Evolutionary conservation across 202 grass and related monocot species (phyloP).

Genomic region (Musa balbisiana): DNA sequence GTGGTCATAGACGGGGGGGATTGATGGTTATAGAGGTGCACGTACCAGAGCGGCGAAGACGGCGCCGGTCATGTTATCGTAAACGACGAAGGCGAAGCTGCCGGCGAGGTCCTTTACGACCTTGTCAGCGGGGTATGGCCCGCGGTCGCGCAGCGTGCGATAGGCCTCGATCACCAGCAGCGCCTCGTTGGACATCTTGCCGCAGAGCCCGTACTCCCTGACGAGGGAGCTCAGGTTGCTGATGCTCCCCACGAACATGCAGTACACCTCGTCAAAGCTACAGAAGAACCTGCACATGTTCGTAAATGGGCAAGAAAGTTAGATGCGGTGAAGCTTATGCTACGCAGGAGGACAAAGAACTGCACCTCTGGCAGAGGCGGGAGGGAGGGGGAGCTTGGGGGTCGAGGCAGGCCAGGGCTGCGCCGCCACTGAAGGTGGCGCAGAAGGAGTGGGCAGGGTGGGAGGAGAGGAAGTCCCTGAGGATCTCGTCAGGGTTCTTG

Average conservation of each 20-base stretch:
- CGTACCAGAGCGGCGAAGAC: neutral
- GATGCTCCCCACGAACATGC: neutral
- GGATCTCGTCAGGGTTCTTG: neutral
- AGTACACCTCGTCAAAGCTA: constrained; percentile 4
- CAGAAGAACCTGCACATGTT: neutral
- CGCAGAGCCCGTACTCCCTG: neutral
- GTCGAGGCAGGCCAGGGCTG: neutral
- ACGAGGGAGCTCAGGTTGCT: constrained; percentile 2
- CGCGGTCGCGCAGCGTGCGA: neutral
- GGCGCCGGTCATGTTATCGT: neutral
- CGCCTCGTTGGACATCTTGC: neutral
- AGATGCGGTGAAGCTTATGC: no score
- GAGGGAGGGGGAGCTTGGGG: neutral
- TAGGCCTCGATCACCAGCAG: neutral
- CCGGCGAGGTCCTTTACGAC: neutral
- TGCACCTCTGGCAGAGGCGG: neutral
- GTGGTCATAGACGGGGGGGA: neutral
- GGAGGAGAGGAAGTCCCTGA: neutral
- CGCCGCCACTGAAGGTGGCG: neutral
- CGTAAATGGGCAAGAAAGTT: neutral
- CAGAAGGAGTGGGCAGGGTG: neutral
- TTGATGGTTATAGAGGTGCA: neutral
- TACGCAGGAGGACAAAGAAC: neutral
- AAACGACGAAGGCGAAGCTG: neutral
- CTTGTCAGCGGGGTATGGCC: neutral